phyloP scores from a whole-genome alignment of 257 asterid species.

The Solanum verrucosum region DNA sequence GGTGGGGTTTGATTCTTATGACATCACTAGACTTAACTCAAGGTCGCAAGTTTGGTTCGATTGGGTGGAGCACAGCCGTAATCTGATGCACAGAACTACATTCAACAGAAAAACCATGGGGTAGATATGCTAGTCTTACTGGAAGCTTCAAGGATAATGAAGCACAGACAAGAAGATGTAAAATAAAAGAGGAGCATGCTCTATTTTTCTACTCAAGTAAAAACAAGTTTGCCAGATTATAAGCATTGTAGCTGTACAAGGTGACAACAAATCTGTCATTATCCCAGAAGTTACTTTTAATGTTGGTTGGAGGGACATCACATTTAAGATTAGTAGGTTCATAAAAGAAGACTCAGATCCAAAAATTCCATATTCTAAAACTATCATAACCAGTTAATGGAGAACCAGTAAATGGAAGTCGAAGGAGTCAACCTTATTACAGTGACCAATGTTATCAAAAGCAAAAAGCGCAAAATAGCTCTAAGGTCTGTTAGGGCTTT shows the following conservation, averaged over 20 bases:
- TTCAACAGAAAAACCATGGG: background rate
- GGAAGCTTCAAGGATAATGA: background rate
- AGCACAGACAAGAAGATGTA: background rate
- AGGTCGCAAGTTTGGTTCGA: background rate
- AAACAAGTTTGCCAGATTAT: background rate
- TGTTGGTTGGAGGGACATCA: background rate
- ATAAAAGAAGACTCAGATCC: background rate
- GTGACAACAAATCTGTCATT: background rate
- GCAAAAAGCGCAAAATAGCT: background rate
- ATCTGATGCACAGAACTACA: background rate
- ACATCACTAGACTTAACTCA: background rate
- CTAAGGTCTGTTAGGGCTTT: background rate
- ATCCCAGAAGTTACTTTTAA: background rate
- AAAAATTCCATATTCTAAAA: background rate
- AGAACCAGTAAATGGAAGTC: background rate
- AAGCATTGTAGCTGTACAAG: background rate
- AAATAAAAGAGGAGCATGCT: background rate
- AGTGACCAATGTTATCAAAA: background rate
- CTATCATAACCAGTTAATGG: background rate
- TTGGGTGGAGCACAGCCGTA: background rate
- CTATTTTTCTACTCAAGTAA: background rate
- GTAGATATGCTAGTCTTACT: background rate
- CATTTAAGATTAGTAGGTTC: background rate
- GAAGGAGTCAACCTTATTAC: background rate
- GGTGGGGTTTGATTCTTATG: background rate